Percentiles rank a stretch among this genome's conserved stretches.
Conservation (phyloP, 1,284 basidiomycete species). For the Lentinus polychrous region DNA sequence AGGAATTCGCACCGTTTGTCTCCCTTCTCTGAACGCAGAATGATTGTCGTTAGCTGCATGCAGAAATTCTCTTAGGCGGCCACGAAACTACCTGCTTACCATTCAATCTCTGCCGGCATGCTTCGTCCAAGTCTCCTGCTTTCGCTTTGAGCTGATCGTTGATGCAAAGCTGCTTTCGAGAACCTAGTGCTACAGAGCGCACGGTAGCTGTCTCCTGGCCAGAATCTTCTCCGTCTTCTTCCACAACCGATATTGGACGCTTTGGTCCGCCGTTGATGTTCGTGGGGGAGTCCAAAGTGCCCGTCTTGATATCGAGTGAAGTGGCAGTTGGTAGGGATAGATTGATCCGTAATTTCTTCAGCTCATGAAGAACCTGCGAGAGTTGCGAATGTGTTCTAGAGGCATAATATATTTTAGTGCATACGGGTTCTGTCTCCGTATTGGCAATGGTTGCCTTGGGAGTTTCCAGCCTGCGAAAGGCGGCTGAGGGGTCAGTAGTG, state of each 20-base stretch:
- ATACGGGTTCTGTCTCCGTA: slow-evolving; percentile 45
- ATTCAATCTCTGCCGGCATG: slow-evolving; percentile 81
- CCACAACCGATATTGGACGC: slow-evolving; percentile 1
- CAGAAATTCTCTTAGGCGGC: background rate
- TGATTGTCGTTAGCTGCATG: background rate
- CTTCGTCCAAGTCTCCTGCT: slow-evolving; percentile 84
- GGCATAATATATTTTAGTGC: slow-evolving; percentile 85
- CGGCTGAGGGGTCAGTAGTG: background rate
- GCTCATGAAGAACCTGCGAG: slow-evolving; percentile 84
- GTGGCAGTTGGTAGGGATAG: slow-evolving; percentile 19
- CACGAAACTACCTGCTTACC: slow-evolving; percentile 36
- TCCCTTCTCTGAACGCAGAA: slow-evolving; percentile 40
- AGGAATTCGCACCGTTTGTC: slow-evolving; percentile 73
- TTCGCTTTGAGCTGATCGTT: slow-evolving; percentile 70
- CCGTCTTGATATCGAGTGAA: background rate
- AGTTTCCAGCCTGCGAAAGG: background rate
- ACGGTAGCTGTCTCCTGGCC: slow-evolving; percentile 26
- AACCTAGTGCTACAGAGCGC: slow-evolving; percentile 78
- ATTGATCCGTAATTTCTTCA: slow-evolving; percentile 61
- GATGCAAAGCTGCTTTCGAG: slow-evolving; percentile 92
- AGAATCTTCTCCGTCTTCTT: slow-evolving; percentile 22
- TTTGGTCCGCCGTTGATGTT: slow-evolving; percentile 2
- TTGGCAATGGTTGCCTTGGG: slow-evolving; percentile 13
- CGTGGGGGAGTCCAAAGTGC: background rate
- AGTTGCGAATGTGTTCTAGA: slow-evolving; percentile 96